Evolutionary conservation across 2,329 filamentous ascomycete genomes (phyloP).

Genomic region (Graphiopsis chlorocephala): DNA sequence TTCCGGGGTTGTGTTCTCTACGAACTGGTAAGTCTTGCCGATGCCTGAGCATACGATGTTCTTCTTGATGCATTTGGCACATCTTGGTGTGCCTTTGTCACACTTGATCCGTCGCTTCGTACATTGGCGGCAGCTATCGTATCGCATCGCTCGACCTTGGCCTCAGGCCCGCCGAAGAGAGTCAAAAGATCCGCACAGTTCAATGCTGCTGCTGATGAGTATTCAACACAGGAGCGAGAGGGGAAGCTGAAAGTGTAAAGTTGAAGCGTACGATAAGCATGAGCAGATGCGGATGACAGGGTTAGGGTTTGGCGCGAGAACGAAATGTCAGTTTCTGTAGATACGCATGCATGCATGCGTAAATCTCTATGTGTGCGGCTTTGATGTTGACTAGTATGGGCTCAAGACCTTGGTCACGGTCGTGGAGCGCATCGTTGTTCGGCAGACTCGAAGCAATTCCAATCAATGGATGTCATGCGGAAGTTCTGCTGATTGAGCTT

Average conservation of each 20-base stretch:
- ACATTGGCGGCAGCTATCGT: constrained; percentile 40
- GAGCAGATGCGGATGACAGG: neutral
- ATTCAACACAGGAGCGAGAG: neutral
- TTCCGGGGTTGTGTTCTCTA: constrained; percentile 23
- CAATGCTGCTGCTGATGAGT: neutral
- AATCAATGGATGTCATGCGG: no score
- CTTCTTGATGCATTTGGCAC: constrained; percentile 40
- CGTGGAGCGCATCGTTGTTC: no score
- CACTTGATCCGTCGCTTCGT: constrained; percentile 39
- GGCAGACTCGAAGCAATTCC: no score
- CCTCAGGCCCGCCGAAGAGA: neutral
- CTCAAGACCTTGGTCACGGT: no score
- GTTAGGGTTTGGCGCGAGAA: neutral
- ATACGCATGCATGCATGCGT: neutral
- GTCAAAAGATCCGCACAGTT: neutral
- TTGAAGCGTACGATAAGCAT: neutral
- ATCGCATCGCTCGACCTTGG: neutral
- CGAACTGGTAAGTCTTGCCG: constrained; percentile 39
- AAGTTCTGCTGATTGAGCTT: no score
- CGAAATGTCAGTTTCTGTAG: neutral
- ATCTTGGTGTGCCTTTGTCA: constrained; percentile 41
- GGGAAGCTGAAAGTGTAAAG: neutral
- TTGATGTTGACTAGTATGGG: neutral
- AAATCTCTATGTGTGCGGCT: neutral
- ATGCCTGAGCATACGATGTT: constrained; percentile 41